A percentile compares a stretch with the other conserved stretches of the same genome.
phyloP scores from a whole-genome alignment of 805 yeast genomes.

The Pichia californica region DNA sequence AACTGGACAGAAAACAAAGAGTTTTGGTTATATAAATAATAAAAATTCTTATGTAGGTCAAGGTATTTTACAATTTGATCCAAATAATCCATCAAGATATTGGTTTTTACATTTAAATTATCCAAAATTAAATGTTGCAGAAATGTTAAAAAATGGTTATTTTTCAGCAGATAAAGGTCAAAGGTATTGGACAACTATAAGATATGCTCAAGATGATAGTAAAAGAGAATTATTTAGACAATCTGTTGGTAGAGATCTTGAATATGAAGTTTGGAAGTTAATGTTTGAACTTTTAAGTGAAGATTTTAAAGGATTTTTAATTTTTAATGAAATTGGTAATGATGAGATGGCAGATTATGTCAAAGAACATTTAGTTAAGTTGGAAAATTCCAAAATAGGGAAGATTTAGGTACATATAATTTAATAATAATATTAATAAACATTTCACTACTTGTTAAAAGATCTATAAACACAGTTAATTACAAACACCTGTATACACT shows the following conservation, averaged over 20 bases:
- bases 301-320: constrained; percentile 24
- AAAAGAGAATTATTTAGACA: constrained; percentile 7
- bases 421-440: no score
- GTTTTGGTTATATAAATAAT: constrained; percentile 25
- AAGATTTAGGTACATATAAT: background rate
- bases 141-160: constrained; percentile 16
- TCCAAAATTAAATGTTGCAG: constrained; percentile 24
- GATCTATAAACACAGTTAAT: no score
- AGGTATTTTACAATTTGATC: constrained; percentile 27
- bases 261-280: constrained; percentile 23
- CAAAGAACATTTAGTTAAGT: constrained; percentile 11
- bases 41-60: constrained; percentile 24
- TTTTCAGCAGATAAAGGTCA: constrained; percentile 14
- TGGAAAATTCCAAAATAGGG: background rate
- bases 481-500: no score
- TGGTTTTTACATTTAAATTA: constrained; percentile 29
- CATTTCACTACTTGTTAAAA: no score
- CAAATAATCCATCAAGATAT: constrained; percentile 18
- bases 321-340: constrained; percentile 21
- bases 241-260: constrained; percentile 21
- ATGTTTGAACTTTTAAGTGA: constrained; percentile 17
- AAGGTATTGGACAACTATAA: constrained; percentile 23
- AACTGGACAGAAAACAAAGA: constrained; percentile 27
- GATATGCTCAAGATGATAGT: constrained; percentile 26
- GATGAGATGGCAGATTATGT: constrained; percentile 23